Conservation (phyloP, 2,329 filamentous ascomycete genomes). For the Sarocladium strictum region DNA sequence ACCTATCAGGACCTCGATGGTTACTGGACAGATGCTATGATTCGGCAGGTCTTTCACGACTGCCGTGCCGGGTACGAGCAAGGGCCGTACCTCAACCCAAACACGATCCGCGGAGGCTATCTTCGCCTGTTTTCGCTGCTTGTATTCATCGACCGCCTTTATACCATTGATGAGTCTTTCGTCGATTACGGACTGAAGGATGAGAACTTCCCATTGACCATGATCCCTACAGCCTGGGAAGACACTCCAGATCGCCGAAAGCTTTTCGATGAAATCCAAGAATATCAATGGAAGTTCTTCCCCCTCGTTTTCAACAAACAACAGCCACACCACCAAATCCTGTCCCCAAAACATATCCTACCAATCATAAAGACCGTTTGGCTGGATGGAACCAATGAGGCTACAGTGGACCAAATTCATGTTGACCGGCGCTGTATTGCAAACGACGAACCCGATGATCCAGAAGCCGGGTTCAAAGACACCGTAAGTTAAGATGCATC, state of each 20-base stretch:
- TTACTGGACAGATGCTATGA: neutral
- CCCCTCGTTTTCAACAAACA: neutral
- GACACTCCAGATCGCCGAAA: neutral
- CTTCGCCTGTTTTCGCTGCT: neutral
- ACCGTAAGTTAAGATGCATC: too few species aligned
- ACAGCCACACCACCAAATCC: neutral
- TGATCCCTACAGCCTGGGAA: neutral
- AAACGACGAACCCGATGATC: neutral
- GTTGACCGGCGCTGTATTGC: neutral
- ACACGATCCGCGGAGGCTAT: neutral
- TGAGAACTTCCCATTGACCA: neutral
- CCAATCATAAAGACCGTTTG: neutral
- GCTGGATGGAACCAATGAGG: neutral
- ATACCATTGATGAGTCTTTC: neutral
- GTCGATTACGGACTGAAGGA: neutral
- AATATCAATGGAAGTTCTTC: slow-evolving; percentile 5
- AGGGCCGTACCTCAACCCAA: neutral
- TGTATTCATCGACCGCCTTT: neutral
- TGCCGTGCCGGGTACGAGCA: neutral
- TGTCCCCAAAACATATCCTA: neutral
- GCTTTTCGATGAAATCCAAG: neutral
- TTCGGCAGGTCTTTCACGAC: neutral
- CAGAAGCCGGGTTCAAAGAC: too few species aligned
- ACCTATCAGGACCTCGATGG: neutral
- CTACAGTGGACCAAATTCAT: neutral